Conservation (phyloP, 352 stramenopile species). For the Phytopythium vexans region DNA sequence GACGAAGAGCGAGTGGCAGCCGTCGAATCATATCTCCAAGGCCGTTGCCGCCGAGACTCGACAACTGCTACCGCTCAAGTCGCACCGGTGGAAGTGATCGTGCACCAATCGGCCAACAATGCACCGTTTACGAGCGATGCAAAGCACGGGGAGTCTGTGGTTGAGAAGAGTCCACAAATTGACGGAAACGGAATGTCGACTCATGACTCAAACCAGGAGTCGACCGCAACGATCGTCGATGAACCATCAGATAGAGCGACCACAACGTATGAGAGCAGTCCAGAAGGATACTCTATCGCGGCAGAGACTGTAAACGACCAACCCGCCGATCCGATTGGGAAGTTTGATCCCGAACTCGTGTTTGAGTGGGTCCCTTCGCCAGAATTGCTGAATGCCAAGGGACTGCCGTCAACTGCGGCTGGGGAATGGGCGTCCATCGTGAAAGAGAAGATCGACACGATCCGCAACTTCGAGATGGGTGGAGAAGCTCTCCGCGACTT, state of each 20-base stretch:
- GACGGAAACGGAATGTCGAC: too few species aligned
- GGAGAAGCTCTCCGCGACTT: constrained; percentile 49
- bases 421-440: constrained; percentile 41
- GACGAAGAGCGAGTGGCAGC: constrained; percentile 19
- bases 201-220: not conserved
- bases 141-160: too few species aligned
- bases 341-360: constrained; percentile 36
- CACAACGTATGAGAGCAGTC: not conserved
- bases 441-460: constrained; percentile 36
- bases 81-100: not conserved
- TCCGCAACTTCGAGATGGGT: constrained; percentile 59
- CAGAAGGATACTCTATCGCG: not conserved
- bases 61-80: not conserved
- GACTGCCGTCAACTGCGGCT: constrained; percentile 6
- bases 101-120: not conserved
- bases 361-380: constrained; percentile 59
- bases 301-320: constrained; percentile 1
- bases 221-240: not conserved
- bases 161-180: too few species aligned
- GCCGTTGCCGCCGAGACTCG: not conserved
- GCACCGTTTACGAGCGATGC: too few species aligned
- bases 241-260: not conserved
- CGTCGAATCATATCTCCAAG: constrained; percentile 43
- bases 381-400: constrained; percentile 16
- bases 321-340: not conserved